Evolutionary conservation across 805 yeast genomes (phyloP), one percentile per base, ranked within the genome.

Genomic region (Middelhovenomyces tepae): DNA sequence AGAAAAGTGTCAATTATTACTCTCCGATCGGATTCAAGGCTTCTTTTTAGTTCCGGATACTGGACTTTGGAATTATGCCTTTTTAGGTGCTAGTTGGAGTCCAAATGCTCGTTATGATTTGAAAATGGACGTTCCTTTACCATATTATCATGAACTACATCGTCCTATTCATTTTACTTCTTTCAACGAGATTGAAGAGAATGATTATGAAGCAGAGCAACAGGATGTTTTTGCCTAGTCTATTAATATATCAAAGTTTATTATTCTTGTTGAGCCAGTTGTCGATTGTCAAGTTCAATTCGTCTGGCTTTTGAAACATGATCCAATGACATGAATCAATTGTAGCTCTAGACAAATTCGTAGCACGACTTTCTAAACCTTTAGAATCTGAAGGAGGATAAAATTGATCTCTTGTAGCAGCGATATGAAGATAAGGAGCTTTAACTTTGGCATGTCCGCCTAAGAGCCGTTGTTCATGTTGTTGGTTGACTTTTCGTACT

Each of bases 1-100:
- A 30, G 62, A 57, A 23, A 67, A 66, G 45, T 68, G 78, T 3
- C 95, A 86, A 46, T 50, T 89, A 38, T 59, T 85, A 16, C 55
- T 91, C 14, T 75, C 95, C 0, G 89, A 77, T 40, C 65, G 77
- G 37, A 67, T 84, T 30, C 67, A 71, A 53, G 98, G 98, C 4
- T 78, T 75, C 43, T 87, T 84, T 56, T 53, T 84, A 56, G 93
- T 85, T 1, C 99, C 99, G 1, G 76, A 73, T 15, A 78, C 78
- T 20, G 76, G 74, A 37, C 53, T 85, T 19, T 91, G 99, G 99
- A 91, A 91, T 54, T 85, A 79, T 52, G 69, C 93, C 2, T 89
- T 91, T 48, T 69, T 84, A 60, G 91, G 95, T 2, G 78, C 91
- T 1, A 72, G 81, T 6, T 91, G 91, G 80, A 75, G 71, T 46